phyloP scores from a whole-genome alignment of 768 basidiomycete genomes.

The Naganishia vishniacii region DNA sequence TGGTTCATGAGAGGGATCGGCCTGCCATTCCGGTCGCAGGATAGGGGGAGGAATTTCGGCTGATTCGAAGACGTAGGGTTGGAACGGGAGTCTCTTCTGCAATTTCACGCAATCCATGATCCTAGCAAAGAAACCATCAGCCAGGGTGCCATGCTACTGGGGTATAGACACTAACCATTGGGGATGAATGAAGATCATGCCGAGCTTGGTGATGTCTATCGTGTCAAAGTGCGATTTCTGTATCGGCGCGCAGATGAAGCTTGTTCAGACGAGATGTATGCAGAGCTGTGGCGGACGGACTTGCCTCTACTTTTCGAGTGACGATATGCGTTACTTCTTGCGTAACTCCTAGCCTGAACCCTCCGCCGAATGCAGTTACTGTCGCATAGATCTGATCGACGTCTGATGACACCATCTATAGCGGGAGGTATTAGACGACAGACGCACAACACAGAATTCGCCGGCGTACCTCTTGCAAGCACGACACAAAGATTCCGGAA shows the following conservation, averaged over 20 bases:
- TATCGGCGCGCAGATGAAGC: not conserved
- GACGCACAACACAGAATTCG: not conserved
- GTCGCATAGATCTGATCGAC: slow-evolving; percentile 67
- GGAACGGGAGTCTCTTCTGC: slow-evolving; percentile 8
- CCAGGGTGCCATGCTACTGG: not conserved
- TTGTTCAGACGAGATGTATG: not conserved
- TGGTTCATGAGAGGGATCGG: not conserved
- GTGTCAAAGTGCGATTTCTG: slow-evolving; percentile 18
- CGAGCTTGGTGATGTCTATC: slow-evolving; percentile 27
- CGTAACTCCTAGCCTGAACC: slow-evolving; percentile 70
- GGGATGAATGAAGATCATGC: slow-evolving; percentile 68
- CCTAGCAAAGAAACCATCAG: not conserved
- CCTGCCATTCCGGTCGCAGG: slow-evolving; percentile 2
- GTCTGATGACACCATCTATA: slow-evolving; percentile 61
- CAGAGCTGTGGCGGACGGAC: slow-evolving; percentile 33
- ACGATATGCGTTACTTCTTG: slow-evolving; percentile 84
- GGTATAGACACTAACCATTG: slow-evolving; percentile 60
- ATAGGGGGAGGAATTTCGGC: slow-evolving; percentile 13
- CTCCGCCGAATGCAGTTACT: slow-evolving; percentile 70
- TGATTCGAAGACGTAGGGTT: slow-evolving; percentile 26
- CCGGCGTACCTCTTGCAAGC: slow-evolving; percentile 58
- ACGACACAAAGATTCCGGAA: slow-evolving; percentile 67
- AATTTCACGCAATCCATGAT: slow-evolving; percentile 23
- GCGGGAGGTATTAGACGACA: not conserved
- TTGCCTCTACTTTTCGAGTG: slow-evolving; percentile 50